phyloP scores from a whole-genome alignment of 2,329 filamentous ascomycete genomes.

The Penicillium brasilianum region DNA sequence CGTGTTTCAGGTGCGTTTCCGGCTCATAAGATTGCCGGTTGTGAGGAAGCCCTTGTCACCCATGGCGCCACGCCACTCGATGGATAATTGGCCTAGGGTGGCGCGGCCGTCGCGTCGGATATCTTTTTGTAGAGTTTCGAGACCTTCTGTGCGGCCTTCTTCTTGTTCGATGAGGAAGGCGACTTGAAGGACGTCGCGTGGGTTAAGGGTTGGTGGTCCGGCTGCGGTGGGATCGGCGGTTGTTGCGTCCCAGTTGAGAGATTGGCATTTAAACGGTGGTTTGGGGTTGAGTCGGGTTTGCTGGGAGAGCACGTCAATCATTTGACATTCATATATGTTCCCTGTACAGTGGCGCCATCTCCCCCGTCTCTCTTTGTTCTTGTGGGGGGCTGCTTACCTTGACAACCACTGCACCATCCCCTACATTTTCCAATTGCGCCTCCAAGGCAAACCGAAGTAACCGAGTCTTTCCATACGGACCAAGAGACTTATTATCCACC shows the following conservation, averaged over 20 bases:
- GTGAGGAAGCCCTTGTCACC: slow-evolving; percentile 85
- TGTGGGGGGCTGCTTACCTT: slow-evolving; percentile 56
- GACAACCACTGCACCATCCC: slow-evolving; percentile 79
- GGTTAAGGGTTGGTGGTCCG: slow-evolving; percentile 57
- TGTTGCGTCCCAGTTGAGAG: slow-evolving; percentile 61
- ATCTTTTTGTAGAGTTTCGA: slow-evolving; percentile 58
- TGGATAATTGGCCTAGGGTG: slow-evolving; percentile 78
- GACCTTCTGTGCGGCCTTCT: slow-evolving; percentile 49
- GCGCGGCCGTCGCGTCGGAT: slow-evolving; percentile 59
- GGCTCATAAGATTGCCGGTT: slow-evolving; percentile 74
- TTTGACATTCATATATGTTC: too few relatives aligned
- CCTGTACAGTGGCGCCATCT: too few relatives aligned
- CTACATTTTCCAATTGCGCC: slow-evolving; percentile 93
- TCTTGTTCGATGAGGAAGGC: slow-evolving; percentile 66
- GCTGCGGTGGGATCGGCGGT: slow-evolving; percentile 36
- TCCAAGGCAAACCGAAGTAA: slow-evolving; percentile 74
- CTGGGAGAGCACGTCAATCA: too few relatives aligned
- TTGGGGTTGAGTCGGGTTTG: slow-evolving; percentile 56
- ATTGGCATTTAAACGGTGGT: slow-evolving; percentile 58
- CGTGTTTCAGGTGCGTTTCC: slow-evolving; percentile 43
- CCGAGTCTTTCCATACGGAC: slow-evolving; percentile 50
- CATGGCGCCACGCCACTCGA: slow-evolving; percentile 89
- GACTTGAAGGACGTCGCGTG: slow-evolving; percentile 68
- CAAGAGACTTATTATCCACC: slow-evolving; percentile 52
- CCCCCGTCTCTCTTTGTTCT: not conserved